phyloP scores from a whole-genome alignment of 768 basidiomycete genomes.

The Cyathus striatus region DNA sequence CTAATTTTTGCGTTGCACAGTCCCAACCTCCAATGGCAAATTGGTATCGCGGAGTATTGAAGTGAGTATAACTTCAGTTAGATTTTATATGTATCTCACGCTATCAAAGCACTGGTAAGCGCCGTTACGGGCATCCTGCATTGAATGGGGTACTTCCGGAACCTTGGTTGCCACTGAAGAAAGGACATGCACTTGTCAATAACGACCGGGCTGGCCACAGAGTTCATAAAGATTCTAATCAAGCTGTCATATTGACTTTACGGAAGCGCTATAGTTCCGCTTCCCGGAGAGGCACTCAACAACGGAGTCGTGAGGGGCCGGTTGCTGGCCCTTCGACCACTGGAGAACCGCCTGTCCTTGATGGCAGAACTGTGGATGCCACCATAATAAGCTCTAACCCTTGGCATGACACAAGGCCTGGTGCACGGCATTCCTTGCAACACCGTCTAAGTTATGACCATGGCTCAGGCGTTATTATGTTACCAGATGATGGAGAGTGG shows the following conservation, averaged over 20 bases:
- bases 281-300: constrained; percentile 23
- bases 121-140: constrained; percentile 93
- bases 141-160: constrained; percentile 89
- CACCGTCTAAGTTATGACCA: constrained; percentile 82
- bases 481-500: constrained; percentile 74
- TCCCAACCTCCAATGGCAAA: constrained; percentile 97
- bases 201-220: constrained; percentile 32
- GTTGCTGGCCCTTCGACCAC: constrained; percentile 1
- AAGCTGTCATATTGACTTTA: constrained; percentile 79
- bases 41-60: constrained; percentile 90
- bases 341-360: neutral
- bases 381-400: constrained; percentile 37
- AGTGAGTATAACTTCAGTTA: constrained; percentile 40
- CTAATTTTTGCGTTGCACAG: constrained; percentile 30
- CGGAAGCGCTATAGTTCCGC: constrained; percentile 63
- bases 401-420: constrained; percentile 50
- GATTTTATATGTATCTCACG: neutral
- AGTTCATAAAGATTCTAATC: constrained; percentile 34
- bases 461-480: constrained; percentile 82
- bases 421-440: constrained; percentile 11
- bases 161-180: constrained; percentile 92
- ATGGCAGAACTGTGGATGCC: constrained; percentile 1
- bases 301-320: neutral
- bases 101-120: constrained; percentile 74
- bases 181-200: constrained; percentile 72